Base-by-base conservation (phyloP, 345 rosid genomes). In the Corymbia maculata region DNA sequence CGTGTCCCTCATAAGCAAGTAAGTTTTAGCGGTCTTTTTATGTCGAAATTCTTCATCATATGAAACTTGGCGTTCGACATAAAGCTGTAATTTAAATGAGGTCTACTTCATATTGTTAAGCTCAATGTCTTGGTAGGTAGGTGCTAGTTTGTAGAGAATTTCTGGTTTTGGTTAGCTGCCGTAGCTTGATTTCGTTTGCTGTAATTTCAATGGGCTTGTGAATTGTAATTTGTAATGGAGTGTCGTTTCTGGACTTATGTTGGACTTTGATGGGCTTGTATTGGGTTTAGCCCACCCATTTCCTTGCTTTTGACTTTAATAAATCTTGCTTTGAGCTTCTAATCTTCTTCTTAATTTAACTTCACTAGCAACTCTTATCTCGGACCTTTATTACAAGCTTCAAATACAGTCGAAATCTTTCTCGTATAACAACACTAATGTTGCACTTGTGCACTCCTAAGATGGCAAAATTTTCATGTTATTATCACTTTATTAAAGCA, bases 391-490 rank as follows among this genome's bases (percentile, higher is more conserved):
- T 61, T 61, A 61, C 13, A 61, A 28, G 26, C 32, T 61, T 61
- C 61, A 55, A 55, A 55, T 55, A 55, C 22, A 36, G 42, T 36
- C 42, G 4, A 36, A 55, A 22, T 32, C 6, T 32, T 8, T 32
- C 80, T 68, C 45, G 9, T 16, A 42, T 8, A 16, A 42, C 8
- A 14, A 75, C 14, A 6, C 24, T 5, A 13, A 75, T 5, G 49
- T 17, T 75, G 82, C 49, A 2, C 26, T 75, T 49, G 21, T 36
- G 49, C 82, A 3, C 14, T 75, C n/a, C 75, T 64, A 2, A 13
- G 0, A 13, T 0, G 75, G 32, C 42, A n/a, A 64, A 7, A 64
- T 64, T n/a, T 1, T 6, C 36, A n/a, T n/a, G 16, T 0, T 16
- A 0, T 2, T 64, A 36, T n/a, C 36, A n/a, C 15, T 64, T 64